Evolutionary conservation across 1,284 basidiomycete genomes (phyloP), one percentile per base, ranked within the genome.

Genomic region (Cerrena zonata): DNA sequence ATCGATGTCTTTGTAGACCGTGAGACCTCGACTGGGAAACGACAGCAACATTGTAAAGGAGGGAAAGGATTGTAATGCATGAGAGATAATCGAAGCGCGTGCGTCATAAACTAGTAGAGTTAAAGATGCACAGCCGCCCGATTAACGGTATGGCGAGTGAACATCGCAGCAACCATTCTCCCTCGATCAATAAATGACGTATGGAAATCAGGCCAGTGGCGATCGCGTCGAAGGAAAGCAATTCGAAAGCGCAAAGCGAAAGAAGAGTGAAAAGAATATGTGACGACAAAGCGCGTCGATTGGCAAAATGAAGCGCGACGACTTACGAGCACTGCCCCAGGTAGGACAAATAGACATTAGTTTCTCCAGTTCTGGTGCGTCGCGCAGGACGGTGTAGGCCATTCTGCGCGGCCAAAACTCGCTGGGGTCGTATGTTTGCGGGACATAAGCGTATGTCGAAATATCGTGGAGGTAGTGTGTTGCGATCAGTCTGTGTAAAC

Each of bases 291-390:
- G 49, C 45, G 39, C 37, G 48, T 53, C 47, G 15, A 50, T 42
- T 23, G 42, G 37, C 22, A 40, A 46, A 54, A 51, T 48, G 49
- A 27, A 42, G 24, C 25, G 38, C 12, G 39, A 42, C 41, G 40
- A 74, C 77, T 62, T 62, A 79, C 77, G 70, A 53, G 77, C 75
- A 19, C 55, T 55, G 24, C 61, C 58, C 77, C 77, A 79, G 49
- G 63, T 65, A 53, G 63, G 74, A 57, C 70, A 72, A 45, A 73
- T 59, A 25, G 53, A 62, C 84, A 87, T 86, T 49, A 88, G 60
- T 57, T 71, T 73, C 65, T 86, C 84, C 27, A 88, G 59, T 21
- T 78, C 75, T 27, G 70, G 64, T 43, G 78, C 76, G 70, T 87
- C 74, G 43, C 74, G 74, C 39, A 77, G 61, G 25, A 68, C 65